These are phyloP conservation scores for Ascochyta fabae DNA, from an alignment of 2,329 filamentous ascomycete genomes.

Conservation along the genomic window DNA sequence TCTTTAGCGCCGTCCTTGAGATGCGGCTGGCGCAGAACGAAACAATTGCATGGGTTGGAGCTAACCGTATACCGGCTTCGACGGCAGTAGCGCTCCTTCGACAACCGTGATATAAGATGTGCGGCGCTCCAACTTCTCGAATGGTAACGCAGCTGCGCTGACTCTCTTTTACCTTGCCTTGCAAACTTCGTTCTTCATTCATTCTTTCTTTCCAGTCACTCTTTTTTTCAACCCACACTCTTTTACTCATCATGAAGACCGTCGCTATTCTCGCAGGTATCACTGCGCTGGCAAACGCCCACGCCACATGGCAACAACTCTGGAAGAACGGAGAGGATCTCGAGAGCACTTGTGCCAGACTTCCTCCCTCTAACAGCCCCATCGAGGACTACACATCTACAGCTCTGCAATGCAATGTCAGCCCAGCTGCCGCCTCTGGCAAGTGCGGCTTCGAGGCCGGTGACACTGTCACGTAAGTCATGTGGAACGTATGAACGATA, in stretches of 20 bases:
- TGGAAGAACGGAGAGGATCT: conserved; percentile 42
- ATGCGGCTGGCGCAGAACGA: conserved; percentile 35
- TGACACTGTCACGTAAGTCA: conserved; percentile 30
- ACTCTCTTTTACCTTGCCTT: conserved; percentile 35
- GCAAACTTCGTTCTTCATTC: conserved; percentile 31
- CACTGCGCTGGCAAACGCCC: conserved; percentile 35
- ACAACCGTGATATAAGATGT: conserved; percentile 30
- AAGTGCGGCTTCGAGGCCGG: conserved; percentile 37
- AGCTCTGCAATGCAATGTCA: conserved; percentile 41
- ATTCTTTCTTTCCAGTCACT: conserved; percentile 32
- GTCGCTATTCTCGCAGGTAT: conserved; percentile 36
- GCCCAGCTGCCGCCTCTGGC: conserved; percentile 32
- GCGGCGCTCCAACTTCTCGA: conserved; percentile 10
- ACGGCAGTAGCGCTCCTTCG: conserved; percentile 23
- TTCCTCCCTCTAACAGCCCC: conserved; percentile 38
- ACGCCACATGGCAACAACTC: conserved; percentile 41
- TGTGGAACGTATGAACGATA: background rate
- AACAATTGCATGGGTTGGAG: conserved; percentile 28
- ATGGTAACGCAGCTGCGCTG: conserved; percentile 41
- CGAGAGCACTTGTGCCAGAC: conserved; percentile 37
- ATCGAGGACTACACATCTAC: conserved; percentile 40
- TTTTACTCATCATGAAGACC: conserved; percentile 34
- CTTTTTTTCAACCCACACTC: conserved; percentile 20
- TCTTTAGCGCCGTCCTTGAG: conserved; percentile 24
- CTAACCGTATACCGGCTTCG: conserved; percentile 24